Evolutionary conservation across 1,284 basidiomycete genomes (phyloP).

Genomic region (Trichosporon coremiiforme): DNA sequence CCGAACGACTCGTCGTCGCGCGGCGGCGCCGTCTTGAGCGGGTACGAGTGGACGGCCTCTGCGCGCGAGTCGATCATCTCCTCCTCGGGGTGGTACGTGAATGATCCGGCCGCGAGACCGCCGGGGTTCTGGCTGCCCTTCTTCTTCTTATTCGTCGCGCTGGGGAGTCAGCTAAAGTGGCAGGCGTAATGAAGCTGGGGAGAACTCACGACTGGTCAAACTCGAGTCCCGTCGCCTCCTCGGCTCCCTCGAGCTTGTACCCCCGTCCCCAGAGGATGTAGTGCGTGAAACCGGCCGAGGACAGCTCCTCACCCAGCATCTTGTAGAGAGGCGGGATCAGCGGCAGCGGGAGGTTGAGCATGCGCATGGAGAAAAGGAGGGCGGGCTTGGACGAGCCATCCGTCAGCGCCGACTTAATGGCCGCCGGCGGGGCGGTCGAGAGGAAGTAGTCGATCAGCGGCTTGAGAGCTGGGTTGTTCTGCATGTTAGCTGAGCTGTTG

Average conservation of each 20-base stretch:
- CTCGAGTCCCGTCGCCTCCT: slow-evolving; percentile 50
- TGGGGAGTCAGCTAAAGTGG: not conserved
- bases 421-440: slow-evolving; percentile 57
- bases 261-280: slow-evolving; percentile 54
- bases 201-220: slow-evolving; percentile 40
- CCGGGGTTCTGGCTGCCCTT: slow-evolving; percentile 44
- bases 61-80: slow-evolving; percentile 71
- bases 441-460: slow-evolving; percentile 71
- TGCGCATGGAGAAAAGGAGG: slow-evolving; percentile 77
- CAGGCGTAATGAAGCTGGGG: not conserved
- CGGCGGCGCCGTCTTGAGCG: slow-evolving; percentile 65
- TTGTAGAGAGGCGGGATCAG: slow-evolving; percentile 85
- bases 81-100: slow-evolving; percentile 84
- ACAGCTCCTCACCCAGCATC: slow-evolving; percentile 82
- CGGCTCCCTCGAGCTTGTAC: slow-evolving; percentile 52
- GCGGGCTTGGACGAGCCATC: slow-evolving; percentile 64
- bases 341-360: slow-evolving; percentile 91
- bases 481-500: slow-evolving; percentile 18
- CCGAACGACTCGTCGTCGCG: slow-evolving; percentile 75
- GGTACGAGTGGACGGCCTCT: slow-evolving; percentile 65
- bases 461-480: slow-evolving; percentile 72
- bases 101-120: slow-evolving; percentile 54
- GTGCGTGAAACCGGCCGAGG: slow-evolving; percentile 53
- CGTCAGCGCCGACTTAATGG: slow-evolving; percentile 43
- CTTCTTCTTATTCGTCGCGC: slow-evolving; percentile 38